Conservation (phyloP, 768 basidiomycete species). For the Trametes cubensis region DNA sequence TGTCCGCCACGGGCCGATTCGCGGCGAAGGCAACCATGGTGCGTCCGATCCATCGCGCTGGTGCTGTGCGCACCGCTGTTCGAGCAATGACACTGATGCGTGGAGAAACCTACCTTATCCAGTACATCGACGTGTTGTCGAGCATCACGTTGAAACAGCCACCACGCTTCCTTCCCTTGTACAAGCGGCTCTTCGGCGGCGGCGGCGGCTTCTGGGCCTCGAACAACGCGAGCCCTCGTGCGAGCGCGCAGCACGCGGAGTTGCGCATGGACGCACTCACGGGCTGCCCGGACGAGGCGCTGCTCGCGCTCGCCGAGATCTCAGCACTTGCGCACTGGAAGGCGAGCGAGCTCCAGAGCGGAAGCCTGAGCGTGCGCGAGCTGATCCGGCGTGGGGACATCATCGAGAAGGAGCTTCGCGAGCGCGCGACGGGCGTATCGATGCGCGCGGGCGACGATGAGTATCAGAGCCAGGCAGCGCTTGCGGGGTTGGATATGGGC, state of each 20-base stretch:
- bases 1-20: slow-evolving; percentile 56
- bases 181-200: slow-evolving; percentile 62
- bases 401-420: slow-evolving; percentile 67
- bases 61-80: neutral
- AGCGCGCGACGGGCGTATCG: slow-evolving; percentile 34
- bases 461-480: slow-evolving; percentile 8
- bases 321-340: slow-evolving; percentile 81
- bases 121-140: slow-evolving; percentile 83
- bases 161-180: slow-evolving; percentile 67
- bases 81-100: neutral
- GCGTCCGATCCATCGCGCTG: slow-evolving; percentile 35
- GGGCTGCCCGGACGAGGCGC: slow-evolving; percentile 78
- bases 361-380: slow-evolving; percentile 72
- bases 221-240: slow-evolving; percentile 27
- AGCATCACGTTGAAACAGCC: slow-evolving; percentile 61
- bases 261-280: slow-evolving; percentile 68
- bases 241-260: slow-evolving; percentile 40
- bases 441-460: slow-evolving; percentile 17
- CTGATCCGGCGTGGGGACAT: slow-evolving; percentile 71
- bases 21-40: slow-evolving; percentile 76
- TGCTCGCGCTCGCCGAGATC: slow-evolving; percentile 75
- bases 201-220: slow-evolving; percentile 49
- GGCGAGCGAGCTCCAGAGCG: slow-evolving; percentile 59
- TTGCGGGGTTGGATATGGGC: slow-evolving; percentile 19
- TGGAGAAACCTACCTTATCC: slow-evolving; percentile 15